Percentiles rank a stretch among this genome's conserved stretches.
Conservation (phyloP, 768 basidiomycete species). For the Phanerodontia chrysosporium region DNA sequence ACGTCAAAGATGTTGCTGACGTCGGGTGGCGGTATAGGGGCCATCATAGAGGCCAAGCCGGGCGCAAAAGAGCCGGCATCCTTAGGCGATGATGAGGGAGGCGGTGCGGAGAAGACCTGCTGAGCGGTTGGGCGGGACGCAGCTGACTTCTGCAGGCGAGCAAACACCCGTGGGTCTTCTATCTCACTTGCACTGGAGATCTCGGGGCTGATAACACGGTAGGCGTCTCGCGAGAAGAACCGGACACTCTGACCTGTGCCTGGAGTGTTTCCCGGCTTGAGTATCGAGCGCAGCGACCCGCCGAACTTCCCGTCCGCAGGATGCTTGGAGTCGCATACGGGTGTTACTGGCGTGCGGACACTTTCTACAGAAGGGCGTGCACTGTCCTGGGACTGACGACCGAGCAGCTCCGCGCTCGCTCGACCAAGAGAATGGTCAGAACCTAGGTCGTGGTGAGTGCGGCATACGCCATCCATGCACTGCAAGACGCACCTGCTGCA, state of each 20-base stretch:
- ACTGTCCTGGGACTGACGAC: conserved; percentile 23
- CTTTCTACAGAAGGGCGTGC: conserved; percentile 20
- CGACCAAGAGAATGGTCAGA: conserved; percentile 23
- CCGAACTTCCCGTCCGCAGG: conserved; percentile 35
- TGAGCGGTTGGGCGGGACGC: conserved; percentile 39
- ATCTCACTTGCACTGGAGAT: conserved; percentile 41
- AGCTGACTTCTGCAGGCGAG: conserved; percentile 25
- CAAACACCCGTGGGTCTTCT: conserved; percentile 20
- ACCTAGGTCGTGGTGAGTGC: conserved; percentile 5
- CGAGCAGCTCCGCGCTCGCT: conserved; percentile 24
- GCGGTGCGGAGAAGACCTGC: conserved; percentile 44
- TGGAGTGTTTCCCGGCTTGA: conserved; percentile 66
- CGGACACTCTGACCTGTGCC: conserved; percentile 78
- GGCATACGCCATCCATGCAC: conserved; percentile 31
- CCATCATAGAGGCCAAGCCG: conserved; percentile 27
- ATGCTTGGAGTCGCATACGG: conserved; percentile 26
- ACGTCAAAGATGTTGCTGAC: conserved; percentile 55
- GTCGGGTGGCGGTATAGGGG: conserved; percentile 39
- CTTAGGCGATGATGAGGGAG: neutral
- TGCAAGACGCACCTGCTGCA: conserved; percentile 19
- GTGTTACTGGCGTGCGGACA: conserved; percentile 22
- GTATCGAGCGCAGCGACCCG: conserved; percentile 61
- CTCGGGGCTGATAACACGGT: conserved; percentile 63
- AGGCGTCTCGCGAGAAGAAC: conserved; percentile 69
- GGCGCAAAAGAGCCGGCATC: conserved; percentile 16